These are phyloP conservation scores for Solanum pinnatisectum DNA, from an alignment of 257 asterid species.

Conservation along the genomic window DNA sequence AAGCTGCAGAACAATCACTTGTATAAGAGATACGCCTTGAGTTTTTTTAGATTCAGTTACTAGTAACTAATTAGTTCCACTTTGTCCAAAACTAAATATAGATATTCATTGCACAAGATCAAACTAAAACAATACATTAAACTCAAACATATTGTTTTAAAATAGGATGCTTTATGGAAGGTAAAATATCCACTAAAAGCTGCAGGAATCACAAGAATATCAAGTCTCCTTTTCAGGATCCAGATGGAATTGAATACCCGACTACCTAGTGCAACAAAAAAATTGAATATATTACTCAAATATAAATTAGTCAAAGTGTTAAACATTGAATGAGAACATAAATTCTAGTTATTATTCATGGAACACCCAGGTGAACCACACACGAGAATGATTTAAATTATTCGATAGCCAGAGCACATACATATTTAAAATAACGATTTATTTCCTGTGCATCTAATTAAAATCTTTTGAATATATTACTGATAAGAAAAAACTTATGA, in stretches of 20 bases:
- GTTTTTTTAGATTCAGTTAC: not conserved
- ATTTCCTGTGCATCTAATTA: too few relatives aligned
- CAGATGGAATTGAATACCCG: not conserved
- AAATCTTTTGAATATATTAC: too few relatives aligned
- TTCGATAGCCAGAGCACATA: not conserved
- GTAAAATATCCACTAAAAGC: not conserved
- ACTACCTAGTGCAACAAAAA: not conserved
- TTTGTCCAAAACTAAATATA: not conserved
- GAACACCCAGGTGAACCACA: too few relatives aligned
- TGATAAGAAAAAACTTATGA: not conserved
- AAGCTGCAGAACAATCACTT: conserved; percentile 49
- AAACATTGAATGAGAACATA: too few relatives aligned
- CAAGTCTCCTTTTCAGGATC: not conserved
- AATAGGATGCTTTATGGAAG: not conserved
- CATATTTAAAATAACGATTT: not conserved
- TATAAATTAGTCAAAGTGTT: too few relatives aligned
- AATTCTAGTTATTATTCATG: too few relatives aligned
- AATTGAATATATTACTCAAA: too few relatives aligned
- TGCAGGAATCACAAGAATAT: not conserved
- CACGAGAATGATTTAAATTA: too few relatives aligned
- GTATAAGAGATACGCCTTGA: not conserved
- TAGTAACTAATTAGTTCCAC: not conserved
- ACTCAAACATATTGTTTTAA: not conserved
- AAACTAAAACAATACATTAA: not conserved
- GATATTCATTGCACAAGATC: not conserved